Conservation (phyloP, 768 basidiomycete genomes). For the Phaffia australis region DNA sequence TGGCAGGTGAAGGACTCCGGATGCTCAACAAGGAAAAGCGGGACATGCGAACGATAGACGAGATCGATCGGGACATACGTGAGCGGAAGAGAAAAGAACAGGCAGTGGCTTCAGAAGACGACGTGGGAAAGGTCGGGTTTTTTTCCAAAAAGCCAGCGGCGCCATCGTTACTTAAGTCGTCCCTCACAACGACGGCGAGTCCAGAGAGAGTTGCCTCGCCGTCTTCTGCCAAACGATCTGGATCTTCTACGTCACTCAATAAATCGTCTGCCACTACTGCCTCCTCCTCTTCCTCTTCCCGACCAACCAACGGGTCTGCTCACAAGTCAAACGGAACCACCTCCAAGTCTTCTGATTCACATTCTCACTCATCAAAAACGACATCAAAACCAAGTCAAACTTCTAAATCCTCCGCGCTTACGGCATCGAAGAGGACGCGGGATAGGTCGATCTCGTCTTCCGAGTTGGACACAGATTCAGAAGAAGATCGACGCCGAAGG, state of each 20-base stretch:
- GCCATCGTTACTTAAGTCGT: background rate
- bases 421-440: background rate
- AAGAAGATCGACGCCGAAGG: background rate
- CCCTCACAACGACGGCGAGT: background rate
- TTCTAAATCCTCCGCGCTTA: background rate
- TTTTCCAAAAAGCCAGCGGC: background rate
- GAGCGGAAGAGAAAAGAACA: conserved; percentile 4
- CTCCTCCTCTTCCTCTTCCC: background rate
- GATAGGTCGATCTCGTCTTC: conserved; percentile 8
- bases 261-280: background rate
- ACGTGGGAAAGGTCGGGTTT: background rate
- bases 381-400: background rate
- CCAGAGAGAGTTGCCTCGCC: background rate
- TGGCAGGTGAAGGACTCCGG: conserved; percentile 6
- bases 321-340: background rate
- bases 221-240: background rate
- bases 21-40: conserved; percentile 29
- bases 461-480: conserved; percentile 9
- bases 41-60: conserved; percentile 31
- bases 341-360: background rate
- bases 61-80: conserved; percentile 29
- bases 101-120: background rate
- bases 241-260: conserved; percentile 1
- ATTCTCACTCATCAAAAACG: background rate
- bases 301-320: background rate